A percentile compares a stretch with the other conserved stretches of the same genome.
phyloP scores from a whole-genome alignment of 176 grass and related monocot genomes.

The Hordeum marinum region DNA sequence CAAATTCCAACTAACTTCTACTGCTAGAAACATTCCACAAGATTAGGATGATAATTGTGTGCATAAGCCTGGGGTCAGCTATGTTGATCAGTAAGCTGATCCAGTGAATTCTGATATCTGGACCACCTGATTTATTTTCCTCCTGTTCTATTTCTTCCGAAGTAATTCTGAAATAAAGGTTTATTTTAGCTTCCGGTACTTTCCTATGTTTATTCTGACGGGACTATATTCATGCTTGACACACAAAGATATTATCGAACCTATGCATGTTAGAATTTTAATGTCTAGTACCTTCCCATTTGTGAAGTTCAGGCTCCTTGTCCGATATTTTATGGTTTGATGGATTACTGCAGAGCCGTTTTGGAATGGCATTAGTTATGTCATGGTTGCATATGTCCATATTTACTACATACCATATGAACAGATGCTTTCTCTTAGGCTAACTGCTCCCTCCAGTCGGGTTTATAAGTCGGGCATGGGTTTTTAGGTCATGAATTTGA shows the following conservation, averaged over 20 bases:
- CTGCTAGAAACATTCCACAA: neutral
- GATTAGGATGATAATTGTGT: neutral
- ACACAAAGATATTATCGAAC: conserved; percentile 11
- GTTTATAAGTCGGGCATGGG: too few species aligned
- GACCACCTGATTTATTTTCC: neutral
- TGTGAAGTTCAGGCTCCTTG: neutral
- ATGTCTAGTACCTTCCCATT: neutral
- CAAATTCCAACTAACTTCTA: conserved; percentile 3
- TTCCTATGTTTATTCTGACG: neutral
- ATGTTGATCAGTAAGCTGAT: neutral
- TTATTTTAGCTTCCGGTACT: neutral
- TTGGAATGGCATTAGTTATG: neutral
- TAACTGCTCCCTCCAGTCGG: neutral
- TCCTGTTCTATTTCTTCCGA: conserved; percentile 13
- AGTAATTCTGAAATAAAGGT: neutral
- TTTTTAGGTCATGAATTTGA: too few species aligned
- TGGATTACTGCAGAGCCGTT: neutral
- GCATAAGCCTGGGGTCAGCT: neutral
- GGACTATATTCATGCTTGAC: neutral
- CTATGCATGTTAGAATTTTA: neutral
- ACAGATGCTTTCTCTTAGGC: neutral
- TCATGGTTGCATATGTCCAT: neutral
- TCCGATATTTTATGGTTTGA: neutral
- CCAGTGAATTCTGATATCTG: neutral
- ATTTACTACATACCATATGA: neutral